These are phyloP conservation scores for Cetraspora pellucida DNA, from an alignment of 192 early-diverging fungal genomes.

Conservation along the genomic window DNA sequence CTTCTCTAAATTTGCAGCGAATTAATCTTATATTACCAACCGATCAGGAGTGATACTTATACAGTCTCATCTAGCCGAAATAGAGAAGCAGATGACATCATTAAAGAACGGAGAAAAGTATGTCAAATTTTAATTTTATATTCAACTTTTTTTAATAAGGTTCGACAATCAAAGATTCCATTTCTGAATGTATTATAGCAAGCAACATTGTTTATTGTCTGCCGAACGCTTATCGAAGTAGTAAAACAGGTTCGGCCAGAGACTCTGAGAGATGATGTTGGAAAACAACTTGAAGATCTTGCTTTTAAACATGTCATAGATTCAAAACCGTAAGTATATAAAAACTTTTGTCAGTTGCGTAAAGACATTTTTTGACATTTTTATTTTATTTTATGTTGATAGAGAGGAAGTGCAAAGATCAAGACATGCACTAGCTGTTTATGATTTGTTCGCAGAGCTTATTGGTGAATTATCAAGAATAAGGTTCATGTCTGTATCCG, in stretches of 20 bases:
- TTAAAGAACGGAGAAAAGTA: slow-evolving; percentile 69
- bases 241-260: slow-evolving; percentile 72
- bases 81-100: slow-evolving; percentile 57
- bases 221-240: slow-evolving; percentile 85
- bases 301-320: slow-evolving; percentile 89
- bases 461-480: slow-evolving; percentile 89
- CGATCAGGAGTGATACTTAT: slow-evolving; percentile 35
- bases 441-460: slow-evolving; percentile 90
- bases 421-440: slow-evolving; percentile 81
- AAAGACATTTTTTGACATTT: neutral
- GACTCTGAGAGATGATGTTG: slow-evolving; percentile 78
- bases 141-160: neutral
- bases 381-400: neutral
- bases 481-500: slow-evolving; percentile 90
- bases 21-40: neutral
- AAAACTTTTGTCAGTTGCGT: neutral
- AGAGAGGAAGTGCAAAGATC: slow-evolving; percentile 71
- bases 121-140: slow-evolving; percentile 8
- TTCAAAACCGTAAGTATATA: slow-evolving; percentile 75
- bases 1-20: neutral
- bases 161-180: neutral
- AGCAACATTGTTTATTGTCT: slow-evolving; percentile 78
- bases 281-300: slow-evolving; percentile 88
- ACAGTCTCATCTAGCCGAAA: slow-evolving; percentile 39
- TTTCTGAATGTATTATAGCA: slow-evolving; percentile 5